Base-by-base conservation (phyloP, 1,284 basidiomycete genomes). In the Salmacisia buchloeana region DNA sequence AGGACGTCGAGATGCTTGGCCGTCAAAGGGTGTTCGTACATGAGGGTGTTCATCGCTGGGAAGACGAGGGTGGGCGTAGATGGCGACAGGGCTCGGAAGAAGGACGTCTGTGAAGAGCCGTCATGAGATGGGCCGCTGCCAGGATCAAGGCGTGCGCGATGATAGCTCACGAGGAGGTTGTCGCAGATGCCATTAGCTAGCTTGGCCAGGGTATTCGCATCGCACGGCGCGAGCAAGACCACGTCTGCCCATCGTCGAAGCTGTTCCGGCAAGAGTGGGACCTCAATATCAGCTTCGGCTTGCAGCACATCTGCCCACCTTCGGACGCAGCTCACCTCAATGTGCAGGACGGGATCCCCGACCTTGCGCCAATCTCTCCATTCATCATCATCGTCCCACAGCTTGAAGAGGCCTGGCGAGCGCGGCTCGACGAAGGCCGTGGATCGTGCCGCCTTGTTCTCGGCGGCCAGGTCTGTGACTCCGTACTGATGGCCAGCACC, bases 21-120 rank as follows among this genome's bases (percentile, higher is more conserved):
- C 0, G 94, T 97, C 36, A 97, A 83, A n/a, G 92, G 92, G 76
- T 98, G 93, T 68, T 90, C 85, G 78, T 90, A 97, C 94, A 98
- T 97, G 69, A 91, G 83, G 4, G 94, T 97, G 80, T 98, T 98
- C 94, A 97, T 98, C 0, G 96, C 94, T 2, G 94, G 96, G 74
- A 94, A 97, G 34, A 97, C 81, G 72, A 89, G 89, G 18, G 91
- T 92, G 1, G 89, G 89, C 0, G 89, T 94, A 2, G 84, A 84
- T 0, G 91, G 88, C 7, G 88, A 83, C 0, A 96, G 83, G 0
- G 94, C 94, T 18, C 94, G 88, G 64, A 98, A 85, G 9, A 97
- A 83, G 5, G 90, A 93, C 1, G 93, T 94, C 92, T 94, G 27
- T 4, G 34, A 29, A 15, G 43, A 27, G 36, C 10, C 10, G 23